Conservation (phyloP, 306 rosid species). For the Sechiopsis laciniata region DNA sequence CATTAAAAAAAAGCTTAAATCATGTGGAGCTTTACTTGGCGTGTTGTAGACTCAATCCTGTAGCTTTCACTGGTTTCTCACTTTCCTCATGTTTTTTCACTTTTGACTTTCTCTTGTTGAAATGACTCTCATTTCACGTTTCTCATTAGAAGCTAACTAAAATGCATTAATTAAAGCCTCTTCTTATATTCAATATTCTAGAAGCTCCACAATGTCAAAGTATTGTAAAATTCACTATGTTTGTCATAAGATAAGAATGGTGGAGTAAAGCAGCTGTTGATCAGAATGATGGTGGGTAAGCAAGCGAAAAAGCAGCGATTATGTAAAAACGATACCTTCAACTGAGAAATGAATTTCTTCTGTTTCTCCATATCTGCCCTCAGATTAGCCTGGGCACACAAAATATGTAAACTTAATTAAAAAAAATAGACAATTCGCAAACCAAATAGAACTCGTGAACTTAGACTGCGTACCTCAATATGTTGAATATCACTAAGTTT, state of each 20-base stretch:
- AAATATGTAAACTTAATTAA: constrained; percentile 14
- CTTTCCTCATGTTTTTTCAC: neutral
- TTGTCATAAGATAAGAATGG: neutral
- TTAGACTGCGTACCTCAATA: constrained; percentile 49
- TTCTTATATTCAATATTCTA: neutral
- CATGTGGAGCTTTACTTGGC: neutral
- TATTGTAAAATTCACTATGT: neutral
- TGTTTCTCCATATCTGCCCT: constrained; percentile 62
- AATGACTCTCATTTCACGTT: too few relatives aligned
- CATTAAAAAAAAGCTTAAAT: too few relatives aligned
- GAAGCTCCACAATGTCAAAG: neutral
- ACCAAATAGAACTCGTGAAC: neutral
- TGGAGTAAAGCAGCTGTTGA: neutral
- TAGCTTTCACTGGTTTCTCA: neutral
- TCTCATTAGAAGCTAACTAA: neutral
- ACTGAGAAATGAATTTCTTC: constrained; percentile 39
- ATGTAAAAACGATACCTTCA: constrained; percentile 42
- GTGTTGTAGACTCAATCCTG: neutral
- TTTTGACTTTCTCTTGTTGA: neutral
- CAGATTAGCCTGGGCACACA: constrained; percentile 47
- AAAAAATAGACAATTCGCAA: neutral
- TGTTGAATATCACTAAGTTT: constrained; percentile 48
- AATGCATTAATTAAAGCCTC: neutral
- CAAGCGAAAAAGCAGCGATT: neutral
- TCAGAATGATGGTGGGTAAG: too few relatives aligned